Base-by-base conservation (phyloP, 139 green algal genomes). In the Prasinococcaceae sp. region DNA sequence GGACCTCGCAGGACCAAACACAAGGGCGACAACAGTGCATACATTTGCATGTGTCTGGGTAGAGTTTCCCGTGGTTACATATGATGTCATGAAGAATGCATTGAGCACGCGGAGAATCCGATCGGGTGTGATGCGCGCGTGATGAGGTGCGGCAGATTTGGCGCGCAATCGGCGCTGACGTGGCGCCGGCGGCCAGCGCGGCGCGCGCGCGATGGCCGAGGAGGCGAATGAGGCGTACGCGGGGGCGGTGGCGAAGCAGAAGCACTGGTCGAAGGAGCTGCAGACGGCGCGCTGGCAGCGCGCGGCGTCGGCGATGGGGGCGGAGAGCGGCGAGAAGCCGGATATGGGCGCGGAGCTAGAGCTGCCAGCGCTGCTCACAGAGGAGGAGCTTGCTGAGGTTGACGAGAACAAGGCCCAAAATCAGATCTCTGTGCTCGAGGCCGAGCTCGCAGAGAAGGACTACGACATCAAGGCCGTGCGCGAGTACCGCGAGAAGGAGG, bases 401-500 rank as follows among this genome's bases (percentile, higher is more conserved):
- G 73, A 78, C 22, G 61, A 61, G 1, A 63, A 78, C 55, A 56
- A 74, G 42, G 33, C 50, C 6, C 5, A 19, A 3, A 25, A 37
- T 4, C 8, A 61, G 45, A 17, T 63, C n/a, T 20, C 35, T 3
- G 19, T 25, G 37, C 53, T 76, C 19, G 57, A 65, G 14, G 50
- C 20, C 24, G 36, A 69, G 51, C 41, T 65, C 14, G 29, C 67
- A 16, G 20, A 28, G 24, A 68, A 73, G 46, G 73, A 78, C 22
- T 61, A 61, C 2, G 72, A 78, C 55, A 56, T 76, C 32, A 37
- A 41, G 1, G 65, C 78, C 2, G 85, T 88, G 19, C 61, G 72
- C 50, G 69, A 69, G 49, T 92, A 73, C 69, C 51, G 57, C 6
- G 50, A 54, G 9, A 88, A 87, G 61, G 75, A 80, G 20, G 71